phyloP scores from a whole-genome alignment of 331 rosid species.

The Quercus lobata region DNA sequence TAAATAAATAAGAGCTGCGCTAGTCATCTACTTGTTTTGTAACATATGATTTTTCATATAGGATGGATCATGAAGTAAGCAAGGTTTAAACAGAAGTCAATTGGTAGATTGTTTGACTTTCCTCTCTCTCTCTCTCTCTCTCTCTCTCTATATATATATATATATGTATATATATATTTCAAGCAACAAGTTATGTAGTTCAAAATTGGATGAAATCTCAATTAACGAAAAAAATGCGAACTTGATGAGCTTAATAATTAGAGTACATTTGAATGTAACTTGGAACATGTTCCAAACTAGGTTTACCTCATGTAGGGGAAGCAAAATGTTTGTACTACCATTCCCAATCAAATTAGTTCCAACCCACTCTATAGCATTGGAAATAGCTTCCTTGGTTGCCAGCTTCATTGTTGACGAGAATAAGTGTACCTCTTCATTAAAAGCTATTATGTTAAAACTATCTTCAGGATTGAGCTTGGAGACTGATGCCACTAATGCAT shows the following conservation, averaged over 20 bases:
- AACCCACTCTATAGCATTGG: slow-evolving; percentile 66
- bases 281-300: slow-evolving; percentile 4
- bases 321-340: slow-evolving; percentile 81
- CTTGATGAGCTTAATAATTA: slow-evolving; percentile 16
- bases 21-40: background rate
- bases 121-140: background rate
- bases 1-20: background rate
- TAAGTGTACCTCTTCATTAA: slow-evolving; percentile 46
- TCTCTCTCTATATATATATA: background rate
- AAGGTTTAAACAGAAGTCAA: background rate
- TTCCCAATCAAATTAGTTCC: slow-evolving; percentile 41
- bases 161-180: no score
- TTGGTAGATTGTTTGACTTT: background rate
- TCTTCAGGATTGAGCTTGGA: slow-evolving; percentile 57
- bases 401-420: slow-evolving; percentile 69
- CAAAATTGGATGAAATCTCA: background rate
- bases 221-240: background rate
- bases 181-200: background rate
- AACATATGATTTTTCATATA: background rate
- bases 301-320: slow-evolving; percentile 68
- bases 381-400: slow-evolving; percentile 53
- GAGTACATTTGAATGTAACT: slow-evolving; percentile 8
- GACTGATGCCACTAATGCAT: slow-evolving; percentile 67
- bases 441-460: slow-evolving; percentile 76
- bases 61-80: background rate